Percentiles rank a stretch among this genome's conserved stretches.
Conservation (phyloP, 345 rosid genomes). For the Noccaea caerulescens region DNA sequence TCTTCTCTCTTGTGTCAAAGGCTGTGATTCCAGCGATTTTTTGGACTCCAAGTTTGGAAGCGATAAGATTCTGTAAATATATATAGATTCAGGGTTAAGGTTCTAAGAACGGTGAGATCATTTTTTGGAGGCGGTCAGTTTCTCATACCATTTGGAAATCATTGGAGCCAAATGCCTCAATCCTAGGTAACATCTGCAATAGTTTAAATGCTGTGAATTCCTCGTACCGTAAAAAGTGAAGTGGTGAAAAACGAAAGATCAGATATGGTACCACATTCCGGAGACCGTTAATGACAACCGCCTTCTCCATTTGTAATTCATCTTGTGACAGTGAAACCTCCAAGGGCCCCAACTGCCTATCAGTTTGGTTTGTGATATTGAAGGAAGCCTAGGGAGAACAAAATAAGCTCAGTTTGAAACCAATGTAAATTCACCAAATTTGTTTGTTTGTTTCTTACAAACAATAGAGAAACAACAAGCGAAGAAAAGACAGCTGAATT, state of each 20-base stretch:
- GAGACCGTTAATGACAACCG: constrained; percentile 77
- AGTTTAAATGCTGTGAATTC: constrained; percentile 31
- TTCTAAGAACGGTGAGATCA: constrained; percentile 4
- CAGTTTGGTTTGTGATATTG: constrained; percentile 78
- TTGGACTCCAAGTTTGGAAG: constrained; percentile 86
- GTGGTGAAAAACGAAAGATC: neutral
- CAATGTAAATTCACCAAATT: constrained; percentile 23
- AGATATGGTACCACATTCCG: constrained; percentile 68
- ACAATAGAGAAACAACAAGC: neutral
- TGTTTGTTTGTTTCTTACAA: constrained; percentile 12
- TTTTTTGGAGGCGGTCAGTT: constrained; percentile 8
- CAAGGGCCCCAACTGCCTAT: constrained; percentile 78
- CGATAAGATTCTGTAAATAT: constrained; percentile 71
- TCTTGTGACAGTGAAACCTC: constrained; percentile 71
- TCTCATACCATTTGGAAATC: constrained; percentile 71
- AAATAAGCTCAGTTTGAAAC: constrained; percentile 36
- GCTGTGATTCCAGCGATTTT: constrained; percentile 74
- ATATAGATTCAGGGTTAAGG: neutral
- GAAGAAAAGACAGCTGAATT: constrained; percentile 23
- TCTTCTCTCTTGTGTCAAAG: constrained; percentile 69
- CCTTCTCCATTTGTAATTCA: constrained; percentile 62
- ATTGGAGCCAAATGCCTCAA: constrained; percentile 70
- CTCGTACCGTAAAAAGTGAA: neutral
- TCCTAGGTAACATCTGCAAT: constrained; percentile 66
- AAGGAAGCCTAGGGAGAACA: constrained; percentile 59